Base-by-base conservation (phyloP, 495 filamentous ascomycete genomes). In the Aspergillus saccharolyticus region DNA sequence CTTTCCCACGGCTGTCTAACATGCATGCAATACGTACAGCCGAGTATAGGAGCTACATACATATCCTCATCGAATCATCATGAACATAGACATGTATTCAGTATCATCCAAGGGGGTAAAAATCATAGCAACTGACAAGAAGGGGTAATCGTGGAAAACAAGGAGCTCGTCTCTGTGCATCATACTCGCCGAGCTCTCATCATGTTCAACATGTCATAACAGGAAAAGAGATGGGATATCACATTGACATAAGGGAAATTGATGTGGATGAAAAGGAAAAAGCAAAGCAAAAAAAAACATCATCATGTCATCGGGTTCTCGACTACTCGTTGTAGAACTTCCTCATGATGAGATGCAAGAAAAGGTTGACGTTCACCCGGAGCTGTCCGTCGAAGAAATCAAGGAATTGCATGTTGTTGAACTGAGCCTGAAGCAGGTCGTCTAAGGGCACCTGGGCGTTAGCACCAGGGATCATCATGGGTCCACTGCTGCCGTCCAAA, bases 401-500 rank as follows among this genome's bases (percentile, higher is more conserved):
- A 84, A 96, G 89, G 70, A 91, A 95, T 72, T 96, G 90, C 61
- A 89, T 87, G 63, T 93, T 91, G 71, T 96, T 92, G 73, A 96
- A 98, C 74, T 98, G 94, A 53, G 89, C 93, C 75, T 96, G 91
- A 64, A 99, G 79, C 66, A 97, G 76, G 71, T 96, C 93, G 67
- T 99, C 94, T 65, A 97, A 81, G 44, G 92, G 85, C 47, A 99
- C 83, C 64, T 91, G 84, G 22, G 89, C 91, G 65, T 88, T 95
- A 42, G 92, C 94, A 12, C 94, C 95, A 0, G 94, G 92, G 33
- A 99, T 89, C 82, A 96, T 91, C 77, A 97, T 96, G 60, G 89
- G 91, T 43, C 94, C 91, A 54, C 84, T 88, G 70, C 87, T 91
- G 17, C 91, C 95, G 69, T 99, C 95, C 50, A 99, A 77, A 60